Evolutionary conservation across 768 basidiomycete genomes (phyloP).

Genomic region (Calocera viscosa): DNA sequence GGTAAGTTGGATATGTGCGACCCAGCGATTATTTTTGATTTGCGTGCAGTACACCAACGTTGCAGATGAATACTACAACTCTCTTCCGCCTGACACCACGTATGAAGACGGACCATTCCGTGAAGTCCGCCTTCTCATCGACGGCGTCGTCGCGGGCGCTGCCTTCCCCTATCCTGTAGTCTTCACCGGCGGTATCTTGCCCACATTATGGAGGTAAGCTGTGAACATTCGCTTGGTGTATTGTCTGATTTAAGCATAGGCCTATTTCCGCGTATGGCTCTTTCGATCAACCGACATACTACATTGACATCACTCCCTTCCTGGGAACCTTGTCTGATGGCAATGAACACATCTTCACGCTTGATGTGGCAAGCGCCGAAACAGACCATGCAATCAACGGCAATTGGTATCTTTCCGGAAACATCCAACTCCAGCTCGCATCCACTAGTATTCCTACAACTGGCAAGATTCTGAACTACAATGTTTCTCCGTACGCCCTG

Average conservation of each 20-base stretch:
- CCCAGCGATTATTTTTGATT: background rate
- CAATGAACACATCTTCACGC: slow-evolving; percentile 52
- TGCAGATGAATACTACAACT: slow-evolving; percentile 44
- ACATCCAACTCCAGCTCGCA: slow-evolving; percentile 49
- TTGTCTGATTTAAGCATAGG: slow-evolving; percentile 24
- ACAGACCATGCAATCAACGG: slow-evolving; percentile 48
- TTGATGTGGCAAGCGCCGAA: slow-evolving; percentile 65
- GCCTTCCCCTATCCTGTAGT: slow-evolving; percentile 50
- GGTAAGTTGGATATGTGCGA: slow-evolving; percentile 32
- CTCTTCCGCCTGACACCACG: slow-evolving; percentile 41
- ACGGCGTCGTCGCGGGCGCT: slow-evolving; percentile 42
- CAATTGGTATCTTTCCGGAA: slow-evolving; percentile 47
- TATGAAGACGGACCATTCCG: slow-evolving; percentile 44
- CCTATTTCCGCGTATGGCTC: slow-evolving; percentile 69
- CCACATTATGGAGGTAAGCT: slow-evolving; percentile 51
- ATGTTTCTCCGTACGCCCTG: slow-evolving; percentile 44
- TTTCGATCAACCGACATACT: slow-evolving; percentile 64
- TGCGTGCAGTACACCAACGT: slow-evolving; percentile 51
- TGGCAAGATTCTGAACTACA: slow-evolving; percentile 50
- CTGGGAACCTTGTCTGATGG: slow-evolving; percentile 56
- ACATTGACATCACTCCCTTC: slow-evolving; percentile 66
- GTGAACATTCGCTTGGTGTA: background rate
- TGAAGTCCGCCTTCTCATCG: slow-evolving; percentile 49
- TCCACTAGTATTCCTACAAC: slow-evolving; percentile 51
- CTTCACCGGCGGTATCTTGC: slow-evolving; percentile 59